Evolutionary conservation across 1,284 basidiomycete genomes (phyloP).

Genomic region (Cryptococcus hybrid): DNA sequence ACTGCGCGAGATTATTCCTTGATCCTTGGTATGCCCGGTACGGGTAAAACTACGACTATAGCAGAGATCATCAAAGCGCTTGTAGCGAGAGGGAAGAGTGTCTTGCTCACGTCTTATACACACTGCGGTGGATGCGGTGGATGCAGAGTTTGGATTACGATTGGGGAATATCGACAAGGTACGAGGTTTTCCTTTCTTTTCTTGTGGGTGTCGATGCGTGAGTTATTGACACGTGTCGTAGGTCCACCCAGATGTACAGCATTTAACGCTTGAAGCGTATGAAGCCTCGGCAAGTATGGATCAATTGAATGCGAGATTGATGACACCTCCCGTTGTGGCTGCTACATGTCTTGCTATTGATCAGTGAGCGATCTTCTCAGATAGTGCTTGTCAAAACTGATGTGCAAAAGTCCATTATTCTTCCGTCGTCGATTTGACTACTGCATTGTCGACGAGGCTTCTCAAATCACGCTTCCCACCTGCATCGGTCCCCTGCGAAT

Average conservation of each 20-base stretch:
- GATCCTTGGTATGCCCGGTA: slow-evolving; percentile 96
- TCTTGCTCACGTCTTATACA: slow-evolving; percentile 88
- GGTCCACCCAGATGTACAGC: slow-evolving; percentile 75
- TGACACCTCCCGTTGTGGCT: slow-evolving; percentile 88
- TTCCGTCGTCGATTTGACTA: slow-evolving; percentile 84
- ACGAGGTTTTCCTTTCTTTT: slow-evolving; percentile 15
- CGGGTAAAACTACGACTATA: slow-evolving; percentile 95
- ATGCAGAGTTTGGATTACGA: slow-evolving; percentile 67
- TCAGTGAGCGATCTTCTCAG: slow-evolving; percentile 61
- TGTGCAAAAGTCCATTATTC: slow-evolving; percentile 68
- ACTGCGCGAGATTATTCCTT: slow-evolving; percentile 85
- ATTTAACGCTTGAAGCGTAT: slow-evolving; percentile 64
- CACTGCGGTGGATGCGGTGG: slow-evolving; percentile 95
- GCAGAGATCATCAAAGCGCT: slow-evolving; percentile 80
- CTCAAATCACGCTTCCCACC: slow-evolving; percentile 94
- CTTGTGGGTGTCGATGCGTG: neutral
- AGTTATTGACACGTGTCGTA: slow-evolving; percentile 34
- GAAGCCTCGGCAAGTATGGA: slow-evolving; percentile 63
- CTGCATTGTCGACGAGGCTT: slow-evolving; percentile 98
- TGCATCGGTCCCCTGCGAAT: slow-evolving; percentile 92
- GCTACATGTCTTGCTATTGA: slow-evolving; percentile 92
- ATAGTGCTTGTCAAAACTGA: neutral
- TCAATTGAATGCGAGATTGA: slow-evolving; percentile 73
- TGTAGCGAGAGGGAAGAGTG: slow-evolving; percentile 76
- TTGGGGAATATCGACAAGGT: slow-evolving; percentile 92